Conservation (phyloP, 345 rosid genomes). For the Rhodamnia argentea region DNA sequence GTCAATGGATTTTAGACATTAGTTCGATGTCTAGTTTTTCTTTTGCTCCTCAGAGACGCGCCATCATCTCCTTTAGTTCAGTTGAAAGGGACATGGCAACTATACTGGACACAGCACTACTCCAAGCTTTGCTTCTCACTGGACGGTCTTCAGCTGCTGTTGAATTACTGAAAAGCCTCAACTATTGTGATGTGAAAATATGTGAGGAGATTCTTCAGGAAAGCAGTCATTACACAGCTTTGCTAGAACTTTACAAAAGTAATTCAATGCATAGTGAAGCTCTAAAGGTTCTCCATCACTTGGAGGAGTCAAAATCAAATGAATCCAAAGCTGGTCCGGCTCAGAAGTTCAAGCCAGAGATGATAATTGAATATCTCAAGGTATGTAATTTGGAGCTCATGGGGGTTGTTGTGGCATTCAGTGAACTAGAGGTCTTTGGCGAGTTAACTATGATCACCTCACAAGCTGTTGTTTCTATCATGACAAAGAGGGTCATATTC, state of each 20-base stretch:
- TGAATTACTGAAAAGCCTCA: slow-evolving; percentile 70
- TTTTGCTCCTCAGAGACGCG: slow-evolving; percentile 41
- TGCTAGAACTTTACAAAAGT: slow-evolving; percentile 65
- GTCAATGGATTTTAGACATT: not conserved
- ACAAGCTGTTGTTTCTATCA: not conserved
- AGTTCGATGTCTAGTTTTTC: not conserved
- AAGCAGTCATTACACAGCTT: slow-evolving; percentile 45
- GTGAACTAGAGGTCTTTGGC: not conserved
- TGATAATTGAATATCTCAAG: slow-evolving; percentile 84
- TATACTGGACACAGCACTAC: slow-evolving; percentile 80
- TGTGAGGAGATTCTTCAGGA: slow-evolving; percentile 79
- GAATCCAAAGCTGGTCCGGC: slow-evolving; percentile 26
- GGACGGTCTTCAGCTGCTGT: slow-evolving; percentile 74
- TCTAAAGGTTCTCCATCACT: slow-evolving; percentile 61
- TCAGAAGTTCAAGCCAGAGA: slow-evolving; percentile 63
- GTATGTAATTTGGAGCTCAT: slow-evolving; percentile 7
- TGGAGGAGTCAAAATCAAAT: slow-evolving; percentile 58
- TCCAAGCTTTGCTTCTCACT: slow-evolving; percentile 87
- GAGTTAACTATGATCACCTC: not conserved
- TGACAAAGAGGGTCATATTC: not conserved
- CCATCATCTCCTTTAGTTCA: slow-evolving; percentile 46
- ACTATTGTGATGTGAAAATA: slow-evolving; percentile 72
- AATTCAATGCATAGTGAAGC: slow-evolving; percentile 89
- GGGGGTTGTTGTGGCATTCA: not conserved
- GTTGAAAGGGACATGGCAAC: slow-evolving; percentile 90